Evolutionary conservation across 2,329 filamentous ascomycete genomes (phyloP), one percentile per base, ranked within the genome.

Genomic region (Gnomoniopsis smithogilvyi): DNA sequence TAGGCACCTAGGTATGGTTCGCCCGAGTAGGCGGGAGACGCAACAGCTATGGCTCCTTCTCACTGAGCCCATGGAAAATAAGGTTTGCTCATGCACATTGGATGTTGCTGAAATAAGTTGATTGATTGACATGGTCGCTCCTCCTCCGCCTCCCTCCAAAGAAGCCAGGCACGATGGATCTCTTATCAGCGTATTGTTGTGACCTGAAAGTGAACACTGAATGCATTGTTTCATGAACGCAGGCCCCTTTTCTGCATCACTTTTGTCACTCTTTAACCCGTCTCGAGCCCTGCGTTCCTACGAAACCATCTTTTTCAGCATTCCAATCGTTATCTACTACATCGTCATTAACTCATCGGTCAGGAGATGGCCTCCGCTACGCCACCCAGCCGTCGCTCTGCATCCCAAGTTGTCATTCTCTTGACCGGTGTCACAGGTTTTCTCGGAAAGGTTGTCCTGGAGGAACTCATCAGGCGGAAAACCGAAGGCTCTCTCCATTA

Each of bases 401-500:
- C n/a, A 19, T 2, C 33, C 11, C 51, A 50, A 7, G 34, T 47
- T 2, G 51, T 45, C 26, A 60, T 62, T 45, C 62, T 64, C 2
- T 47, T 64, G 17, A 64, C 62, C 34, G 62, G 62, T 19, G 62
- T 59, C 21, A 64, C 62, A 19, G 62, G 60, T 1, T 64, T 64
- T 33, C 54, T 64, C n/a, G 62, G 62, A 7, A 64, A 62, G 22
- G 62, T 64, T 17, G 57, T 61, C 10, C 51, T 64, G 15, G 60
- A 62, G 49, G 62, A 64, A 26, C 60, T 64, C 43, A 11, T 64
- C 11, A 45, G 62, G 33, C 53, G 56, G 21, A 51, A 48, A 15
- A 30, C 10, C 8, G 15, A 54, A 17, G 17, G 22, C 7, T 48
- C 47, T 17, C 19, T 62, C 14, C 47, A 59, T 3, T 62, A 60